Conservation (phyloP, 2,329 filamentous ascomycete species). For the Verticillium tricorpus region DNA sequence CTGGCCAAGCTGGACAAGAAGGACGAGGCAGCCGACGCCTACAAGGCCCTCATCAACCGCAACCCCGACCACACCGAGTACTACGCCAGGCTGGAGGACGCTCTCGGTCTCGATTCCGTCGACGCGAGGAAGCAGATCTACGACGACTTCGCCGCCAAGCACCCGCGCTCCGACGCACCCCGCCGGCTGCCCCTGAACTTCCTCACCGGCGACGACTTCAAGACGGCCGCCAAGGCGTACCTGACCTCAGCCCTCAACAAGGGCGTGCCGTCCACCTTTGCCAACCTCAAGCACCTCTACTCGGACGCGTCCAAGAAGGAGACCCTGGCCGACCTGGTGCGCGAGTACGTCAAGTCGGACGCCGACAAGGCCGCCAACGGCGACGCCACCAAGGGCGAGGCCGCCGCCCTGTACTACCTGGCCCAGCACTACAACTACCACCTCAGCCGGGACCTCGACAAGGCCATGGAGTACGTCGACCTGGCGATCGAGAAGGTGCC, state of each 20-base stretch:
- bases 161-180: constrained; percentile 78
- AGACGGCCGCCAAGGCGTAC: constrained; percentile 71
- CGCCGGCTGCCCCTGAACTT: constrained; percentile 87
- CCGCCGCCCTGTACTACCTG: constrained; percentile 85
- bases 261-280: constrained; percentile 92
- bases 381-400: constrained; percentile 58
- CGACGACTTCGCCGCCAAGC: constrained; percentile 73
- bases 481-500: constrained; percentile 76
- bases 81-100: constrained; percentile 71
- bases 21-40: constrained; percentile 77
- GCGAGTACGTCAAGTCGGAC: constrained; percentile 67
- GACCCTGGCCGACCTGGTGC: constrained; percentile 69
- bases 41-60: constrained; percentile 73
- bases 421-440: constrained; percentile 97
- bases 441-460: constrained; percentile 75
- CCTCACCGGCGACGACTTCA: constrained; percentile 74
- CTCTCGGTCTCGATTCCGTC: constrained; percentile 54
- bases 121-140: constrained; percentile 68
- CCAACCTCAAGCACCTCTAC: constrained; percentile 94
- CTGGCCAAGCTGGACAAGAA: constrained; percentile 71
- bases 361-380: constrained; percentile 37
- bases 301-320: constrained; percentile 70
- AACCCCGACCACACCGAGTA: constrained; percentile 87
- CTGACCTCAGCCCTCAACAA: constrained; percentile 81
- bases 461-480: constrained; percentile 78